phyloP scores from a whole-genome alignment of 441 rosid genomes.

The Geranium incanum region DNA sequence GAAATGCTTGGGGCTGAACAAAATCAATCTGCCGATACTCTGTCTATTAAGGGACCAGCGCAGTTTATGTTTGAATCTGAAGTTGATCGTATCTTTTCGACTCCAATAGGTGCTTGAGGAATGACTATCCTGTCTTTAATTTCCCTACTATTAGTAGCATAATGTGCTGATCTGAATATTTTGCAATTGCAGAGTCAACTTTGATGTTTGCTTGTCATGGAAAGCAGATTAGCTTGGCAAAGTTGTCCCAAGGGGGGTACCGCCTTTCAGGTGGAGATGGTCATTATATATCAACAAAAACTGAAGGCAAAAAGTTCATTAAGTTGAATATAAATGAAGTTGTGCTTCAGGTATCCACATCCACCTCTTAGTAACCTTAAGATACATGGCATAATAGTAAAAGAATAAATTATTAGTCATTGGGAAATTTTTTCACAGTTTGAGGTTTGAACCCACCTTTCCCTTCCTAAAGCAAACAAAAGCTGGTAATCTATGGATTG shows the following conservation, averaged over 20 bases:
- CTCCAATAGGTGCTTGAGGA: conserved; percentile 76
- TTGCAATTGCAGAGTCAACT: conserved; percentile 67
- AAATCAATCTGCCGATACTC: conserved; percentile 48
- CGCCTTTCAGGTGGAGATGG: conserved; percentile 61
- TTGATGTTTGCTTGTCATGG: conserved; percentile 89
- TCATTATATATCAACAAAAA: conserved; percentile 73
- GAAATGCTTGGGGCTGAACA: conserved; percentile 62
- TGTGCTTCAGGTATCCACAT: conserved; percentile 71
- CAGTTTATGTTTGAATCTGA: conserved; percentile 89
- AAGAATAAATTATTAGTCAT: neutral
- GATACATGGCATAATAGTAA: neutral
- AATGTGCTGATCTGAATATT: conserved; percentile 31
- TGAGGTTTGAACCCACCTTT: neutral
- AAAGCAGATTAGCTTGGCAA: conserved; percentile 74
- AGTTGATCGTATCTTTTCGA: conserved; percentile 86
- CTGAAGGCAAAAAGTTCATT: conserved; percentile 79
- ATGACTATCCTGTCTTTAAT: conserved; percentile 19
- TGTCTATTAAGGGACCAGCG: conserved; percentile 69
- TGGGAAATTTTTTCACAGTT: neutral
- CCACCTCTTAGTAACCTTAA: conserved; percentile 10
- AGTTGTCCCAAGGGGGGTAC: conserved; percentile 64
- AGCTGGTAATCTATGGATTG: neutral
- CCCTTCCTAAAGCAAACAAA: conserved; percentile 3
- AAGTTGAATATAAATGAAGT: conserved; percentile 78
- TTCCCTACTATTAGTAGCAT: conserved; percentile 13